These are phyloP conservation scores for Plantago lanceolata DNA, from an alignment of 305 asterid species.

Conservation along the genomic window DNA sequence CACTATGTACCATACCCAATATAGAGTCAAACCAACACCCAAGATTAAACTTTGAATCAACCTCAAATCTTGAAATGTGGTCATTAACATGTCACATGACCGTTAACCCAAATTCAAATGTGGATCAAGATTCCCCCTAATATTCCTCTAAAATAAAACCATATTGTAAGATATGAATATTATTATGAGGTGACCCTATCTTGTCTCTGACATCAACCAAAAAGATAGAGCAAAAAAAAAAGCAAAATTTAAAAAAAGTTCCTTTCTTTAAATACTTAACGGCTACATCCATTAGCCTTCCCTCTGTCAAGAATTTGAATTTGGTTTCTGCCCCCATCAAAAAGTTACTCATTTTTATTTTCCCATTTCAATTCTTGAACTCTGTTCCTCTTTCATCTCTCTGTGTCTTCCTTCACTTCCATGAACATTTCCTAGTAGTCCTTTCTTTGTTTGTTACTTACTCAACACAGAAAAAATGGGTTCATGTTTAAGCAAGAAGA, in stretches of 20 bases:
- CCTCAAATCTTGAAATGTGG: too few species aligned
- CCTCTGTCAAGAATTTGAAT: conserved; percentile 47
- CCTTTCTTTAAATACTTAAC: conserved; percentile 28
- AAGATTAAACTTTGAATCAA: too few species aligned
- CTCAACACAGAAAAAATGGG: conserved; percentile 59
- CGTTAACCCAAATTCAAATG: conserved; percentile 35
- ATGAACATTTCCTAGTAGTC: not conserved
- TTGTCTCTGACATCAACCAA: too few species aligned
- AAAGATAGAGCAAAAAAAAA: not conserved
- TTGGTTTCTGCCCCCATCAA: conserved; percentile 15
- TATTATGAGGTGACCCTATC: too few species aligned
- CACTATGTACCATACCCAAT: too few species aligned
- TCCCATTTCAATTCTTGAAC: conserved; percentile 47
- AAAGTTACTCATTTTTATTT: conserved; percentile 27
- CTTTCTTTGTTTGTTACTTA: conserved; percentile 10
- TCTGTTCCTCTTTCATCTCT: conserved; percentile 27
- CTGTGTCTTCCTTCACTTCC: not conserved
- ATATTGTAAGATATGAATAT: too few species aligned
- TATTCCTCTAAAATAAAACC: not conserved
- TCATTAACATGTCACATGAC: conserved; percentile 8
- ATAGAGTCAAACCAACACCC: too few species aligned
- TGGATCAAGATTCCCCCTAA: conserved; percentile 32
- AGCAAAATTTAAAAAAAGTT: conserved; percentile 1
- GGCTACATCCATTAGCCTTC: conserved; percentile 49
- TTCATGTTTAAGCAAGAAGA: conserved; percentile 86